These are phyloP conservation scores for Stereocaulon alpinum DNA, from an alignment of 495 filamentous ascomycete genomes.

Conservation along the genomic window DNA sequence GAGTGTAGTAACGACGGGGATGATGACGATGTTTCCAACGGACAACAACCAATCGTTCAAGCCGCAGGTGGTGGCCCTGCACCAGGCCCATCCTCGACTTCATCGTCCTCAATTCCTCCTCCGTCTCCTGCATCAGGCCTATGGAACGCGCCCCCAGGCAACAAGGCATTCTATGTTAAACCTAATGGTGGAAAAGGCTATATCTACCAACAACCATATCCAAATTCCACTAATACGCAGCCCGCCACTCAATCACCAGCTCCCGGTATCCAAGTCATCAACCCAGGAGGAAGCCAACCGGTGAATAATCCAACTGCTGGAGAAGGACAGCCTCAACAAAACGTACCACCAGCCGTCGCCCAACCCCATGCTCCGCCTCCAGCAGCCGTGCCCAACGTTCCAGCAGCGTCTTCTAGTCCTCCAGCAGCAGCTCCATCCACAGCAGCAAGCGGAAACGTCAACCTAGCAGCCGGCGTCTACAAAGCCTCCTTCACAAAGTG, in stretches of 20 bases:
- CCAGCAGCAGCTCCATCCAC: neutral
- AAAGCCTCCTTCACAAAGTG: slow-evolving; percentile 15
- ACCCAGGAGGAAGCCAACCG: too few relatives aligned
- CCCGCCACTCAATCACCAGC: neutral
- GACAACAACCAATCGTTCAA: neutral
- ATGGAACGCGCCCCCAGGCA: neutral
- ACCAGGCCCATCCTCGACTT: neutral
- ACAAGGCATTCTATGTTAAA: neutral
- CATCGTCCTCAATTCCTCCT: neutral
- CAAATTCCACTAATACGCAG: neutral
- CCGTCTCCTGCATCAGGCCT: neutral
- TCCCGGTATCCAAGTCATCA: neutral
- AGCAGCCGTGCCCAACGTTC: neutral
- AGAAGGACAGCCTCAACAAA: neutral
- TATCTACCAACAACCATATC: neutral
- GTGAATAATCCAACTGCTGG: neutral
- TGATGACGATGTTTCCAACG: neutral
- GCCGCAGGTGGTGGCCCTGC: neutral
- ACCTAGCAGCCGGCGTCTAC: neutral
- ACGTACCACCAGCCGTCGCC: neutral
- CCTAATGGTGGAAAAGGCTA: neutral
- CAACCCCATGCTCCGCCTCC: too few relatives aligned
- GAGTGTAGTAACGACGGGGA: neutral
- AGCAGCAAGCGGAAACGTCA: neutral
- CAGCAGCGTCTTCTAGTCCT: neutral